These are phyloP conservation scores for Clarkia xantiana DNA, from an alignment of 345 rosid genomes.

Conservation along the genomic window DNA sequence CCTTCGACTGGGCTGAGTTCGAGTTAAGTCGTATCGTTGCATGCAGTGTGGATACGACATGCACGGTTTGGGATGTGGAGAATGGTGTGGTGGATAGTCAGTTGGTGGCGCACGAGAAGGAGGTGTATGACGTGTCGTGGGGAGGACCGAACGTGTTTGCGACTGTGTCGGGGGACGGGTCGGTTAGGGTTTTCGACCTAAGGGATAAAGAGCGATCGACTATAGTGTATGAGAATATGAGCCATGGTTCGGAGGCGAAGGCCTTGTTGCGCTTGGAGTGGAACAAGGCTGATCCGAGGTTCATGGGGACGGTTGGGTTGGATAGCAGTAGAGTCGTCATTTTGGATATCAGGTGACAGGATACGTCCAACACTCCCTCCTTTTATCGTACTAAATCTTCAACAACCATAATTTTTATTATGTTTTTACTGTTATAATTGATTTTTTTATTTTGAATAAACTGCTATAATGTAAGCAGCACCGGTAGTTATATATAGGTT, in stretches of 20 bases:
- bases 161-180: slow-evolving; percentile 48
- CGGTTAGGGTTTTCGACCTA: slow-evolving; percentile 41
- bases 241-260: slow-evolving; percentile 5
- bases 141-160: slow-evolving; percentile 42
- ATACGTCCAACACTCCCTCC: too few relatives aligned
- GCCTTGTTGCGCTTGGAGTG: slow-evolving; percentile 42
- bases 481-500: too few relatives aligned
- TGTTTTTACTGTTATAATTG: too few relatives aligned
- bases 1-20: slow-evolving; percentile 52
- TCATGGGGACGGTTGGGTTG: slow-evolving; percentile 33
- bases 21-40: slow-evolving; percentile 28
- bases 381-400: too few relatives aligned
- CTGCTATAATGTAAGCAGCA: too few relatives aligned
- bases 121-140: slow-evolving; percentile 51
- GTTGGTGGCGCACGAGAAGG: slow-evolving; percentile 47
- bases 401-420: too few relatives aligned
- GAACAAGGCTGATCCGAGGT: slow-evolving; percentile 45
- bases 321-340: slow-evolving; percentile 36
- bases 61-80: slow-evolving; percentile 44
- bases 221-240: slow-evolving; percentile 37
- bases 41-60: slow-evolving; percentile 35
- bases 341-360: slow-evolving; percentile 29
- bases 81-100: slow-evolving; percentile 29
- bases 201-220: slow-evolving; percentile 49
- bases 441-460: too few relatives aligned